phyloP scores from a whole-genome alignment of 768 basidiomycete genomes.

The Omphalotus guepiniiformis region DNA sequence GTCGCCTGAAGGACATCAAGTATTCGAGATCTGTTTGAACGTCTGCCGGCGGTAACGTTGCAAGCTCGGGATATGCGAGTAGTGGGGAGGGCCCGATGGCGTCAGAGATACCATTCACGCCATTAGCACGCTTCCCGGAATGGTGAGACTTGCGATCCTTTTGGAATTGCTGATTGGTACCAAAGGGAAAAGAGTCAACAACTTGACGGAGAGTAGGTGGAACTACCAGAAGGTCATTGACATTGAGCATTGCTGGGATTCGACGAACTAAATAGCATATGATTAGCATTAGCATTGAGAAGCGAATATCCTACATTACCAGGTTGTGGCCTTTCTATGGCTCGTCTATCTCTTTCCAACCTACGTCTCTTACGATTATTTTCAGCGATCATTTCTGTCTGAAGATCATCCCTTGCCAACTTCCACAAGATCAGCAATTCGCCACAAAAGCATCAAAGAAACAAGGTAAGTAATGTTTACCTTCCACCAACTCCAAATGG shows the following conservation, averaged over 20 bases:
- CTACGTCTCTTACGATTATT: constrained; percentile 81
- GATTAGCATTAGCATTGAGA: neutral
- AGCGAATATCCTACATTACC: constrained; percentile 38
- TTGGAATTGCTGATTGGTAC: constrained; percentile 16
- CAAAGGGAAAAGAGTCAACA: constrained; percentile 53
- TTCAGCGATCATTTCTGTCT: constrained; percentile 86
- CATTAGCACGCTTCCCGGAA: constrained; percentile 15
- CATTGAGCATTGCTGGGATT: constrained; percentile 51
- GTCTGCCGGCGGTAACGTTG: constrained; percentile 43
- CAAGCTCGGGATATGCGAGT: constrained; percentile 41
- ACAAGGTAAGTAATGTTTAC: constrained; percentile 34
- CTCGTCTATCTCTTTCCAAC: constrained; percentile 81
- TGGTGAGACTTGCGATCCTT: constrained; percentile 14
- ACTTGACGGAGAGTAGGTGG: constrained; percentile 67
- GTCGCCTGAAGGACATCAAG: constrained; percentile 20
- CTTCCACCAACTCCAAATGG: constrained; percentile 91
- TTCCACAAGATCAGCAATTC: constrained; percentile 24
- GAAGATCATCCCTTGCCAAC: constrained; percentile 74
- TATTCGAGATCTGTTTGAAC: constrained; percentile 51
- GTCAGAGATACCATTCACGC: constrained; percentile 15
- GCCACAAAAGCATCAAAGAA: constrained; percentile 7
- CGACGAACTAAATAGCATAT: constrained; percentile 43
- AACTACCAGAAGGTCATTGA: constrained; percentile 35
- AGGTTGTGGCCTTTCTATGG: constrained; percentile 69
- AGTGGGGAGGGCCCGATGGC: constrained; percentile 21